A percentile compares a stretch with the other conserved stretches of the same genome.
phyloP scores from a whole-genome alignment of 768 basidiomycete genomes.

The Dioszegia crocea region DNA sequence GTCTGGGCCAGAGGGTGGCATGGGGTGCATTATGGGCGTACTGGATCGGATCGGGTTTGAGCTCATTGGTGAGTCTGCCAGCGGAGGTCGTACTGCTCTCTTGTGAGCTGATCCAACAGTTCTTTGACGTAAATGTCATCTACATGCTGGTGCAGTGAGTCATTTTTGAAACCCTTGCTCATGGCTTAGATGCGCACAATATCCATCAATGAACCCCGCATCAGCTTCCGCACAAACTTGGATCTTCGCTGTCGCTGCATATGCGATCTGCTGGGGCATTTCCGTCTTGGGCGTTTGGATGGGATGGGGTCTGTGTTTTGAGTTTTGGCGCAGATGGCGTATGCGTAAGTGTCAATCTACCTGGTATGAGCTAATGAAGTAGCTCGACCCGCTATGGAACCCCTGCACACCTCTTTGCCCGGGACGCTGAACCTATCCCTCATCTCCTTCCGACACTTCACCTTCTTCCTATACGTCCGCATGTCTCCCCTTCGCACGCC shows the following conservation, averaged over 20 bases:
- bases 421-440: constrained; percentile 71
- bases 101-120: constrained; percentile 46
- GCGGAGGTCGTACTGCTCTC: not conserved
- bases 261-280: constrained; percentile 72
- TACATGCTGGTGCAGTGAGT: constrained; percentile 80
- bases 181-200: constrained; percentile 63
- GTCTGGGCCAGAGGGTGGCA: constrained; percentile 17
- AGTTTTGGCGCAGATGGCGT: constrained; percentile 47
- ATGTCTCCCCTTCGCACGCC: constrained; percentile 56
- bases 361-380: not conserved
- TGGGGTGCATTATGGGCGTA: constrained; percentile 26
- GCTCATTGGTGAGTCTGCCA: constrained; percentile 27
- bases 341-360: constrained; percentile 32
- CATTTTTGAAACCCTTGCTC: constrained; percentile 2
- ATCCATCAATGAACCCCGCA: constrained; percentile 60
- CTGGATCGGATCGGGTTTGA: constrained; percentile 24
- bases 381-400: constrained; percentile 79
- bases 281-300: constrained; percentile 71
- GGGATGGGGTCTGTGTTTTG: constrained; percentile 55
- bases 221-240: constrained; percentile 71
- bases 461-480: constrained; percentile 76
- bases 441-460: constrained; percentile 76
- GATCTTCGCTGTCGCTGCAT: constrained; percentile 76
- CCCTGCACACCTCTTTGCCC: constrained; percentile 75
- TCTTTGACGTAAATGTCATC: constrained; percentile 83